Evolutionary conservation across 495 filamentous ascomycete genomes (phyloP).

Genomic region (Aspergillus diversus): DNA sequence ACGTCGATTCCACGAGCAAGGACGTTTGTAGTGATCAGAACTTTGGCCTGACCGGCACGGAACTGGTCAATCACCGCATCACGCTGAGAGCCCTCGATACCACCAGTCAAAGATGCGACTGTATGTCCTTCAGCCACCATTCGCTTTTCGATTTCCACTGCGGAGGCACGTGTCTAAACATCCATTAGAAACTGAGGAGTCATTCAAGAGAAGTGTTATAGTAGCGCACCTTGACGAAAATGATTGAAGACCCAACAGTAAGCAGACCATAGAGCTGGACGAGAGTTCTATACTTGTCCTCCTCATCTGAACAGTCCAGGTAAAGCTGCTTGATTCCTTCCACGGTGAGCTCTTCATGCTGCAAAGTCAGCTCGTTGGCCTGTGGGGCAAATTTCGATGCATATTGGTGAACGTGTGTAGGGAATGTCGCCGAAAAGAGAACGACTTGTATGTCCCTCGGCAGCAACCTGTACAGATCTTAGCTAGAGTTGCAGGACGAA

Average conservation of each 20-base stretch:
- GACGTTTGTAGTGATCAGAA: constrained; percentile 98
- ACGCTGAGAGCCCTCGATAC: constrained; percentile 78
- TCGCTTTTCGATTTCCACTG: constrained; percentile 76
- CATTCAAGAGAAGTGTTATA: not conserved
- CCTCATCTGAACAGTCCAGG: constrained; percentile 81
- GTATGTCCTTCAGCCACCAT: constrained; percentile 90
- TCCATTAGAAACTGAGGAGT: constrained; percentile 14
- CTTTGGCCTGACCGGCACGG: constrained; percentile 83
- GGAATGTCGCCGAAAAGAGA: constrained; percentile 97
- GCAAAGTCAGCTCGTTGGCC: constrained; percentile 85
- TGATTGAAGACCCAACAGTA: constrained; percentile 95
- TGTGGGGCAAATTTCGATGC: constrained; percentile 78
- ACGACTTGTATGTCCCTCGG: constrained; percentile 77
- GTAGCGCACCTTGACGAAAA: constrained; percentile 82
- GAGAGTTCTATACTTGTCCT: constrained; percentile 84
- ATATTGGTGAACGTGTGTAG: constrained; percentile 77
- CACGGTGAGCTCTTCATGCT: constrained; percentile 89
- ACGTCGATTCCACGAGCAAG: constrained; percentile 97
- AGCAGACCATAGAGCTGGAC: constrained; percentile 92
- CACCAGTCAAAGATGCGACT: constrained; percentile 85
- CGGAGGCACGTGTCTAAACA: constrained; percentile 74
- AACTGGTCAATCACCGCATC: constrained; percentile 87
- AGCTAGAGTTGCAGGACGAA: constrained; percentile 17
- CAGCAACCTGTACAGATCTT: constrained; percentile 58
- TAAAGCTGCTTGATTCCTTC: constrained; percentile 97